A percentile compares a stretch with the other conserved stretches of the same genome.
These are phyloP conservation scores for Cladorrhinum sp. DNA, from an alignment of 2,329 filamentous ascomycete genomes.

Conservation along the genomic window DNA sequence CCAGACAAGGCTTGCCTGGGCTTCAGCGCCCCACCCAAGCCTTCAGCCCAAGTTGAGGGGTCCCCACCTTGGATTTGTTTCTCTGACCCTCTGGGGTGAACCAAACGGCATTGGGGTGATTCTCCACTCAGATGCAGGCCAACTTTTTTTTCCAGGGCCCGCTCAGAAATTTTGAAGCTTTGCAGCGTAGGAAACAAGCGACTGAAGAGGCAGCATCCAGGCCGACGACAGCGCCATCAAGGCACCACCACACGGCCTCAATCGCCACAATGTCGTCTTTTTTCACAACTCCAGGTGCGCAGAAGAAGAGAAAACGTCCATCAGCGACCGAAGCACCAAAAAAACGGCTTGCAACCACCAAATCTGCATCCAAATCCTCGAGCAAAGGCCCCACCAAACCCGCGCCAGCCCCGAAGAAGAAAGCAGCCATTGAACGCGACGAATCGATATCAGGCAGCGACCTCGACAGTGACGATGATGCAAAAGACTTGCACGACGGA, in stretches of 20 bases:
- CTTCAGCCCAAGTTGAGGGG: neutral
- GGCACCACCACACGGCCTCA: constrained; percentile 22
- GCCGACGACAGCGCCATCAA: constrained; percentile 27
- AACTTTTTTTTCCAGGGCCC: constrained; percentile 26
- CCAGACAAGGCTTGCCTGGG: constrained; percentile 1
- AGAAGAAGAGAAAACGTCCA: constrained; percentile 84
- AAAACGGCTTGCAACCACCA: constrained; percentile 55
- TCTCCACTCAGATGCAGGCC: constrained; percentile 24
- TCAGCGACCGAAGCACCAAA: constrained; percentile 54
- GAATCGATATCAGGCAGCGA: constrained; percentile 77
- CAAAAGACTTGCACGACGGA: constrained; percentile 35
- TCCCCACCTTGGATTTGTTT: neutral
- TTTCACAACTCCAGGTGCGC: constrained; percentile 82
- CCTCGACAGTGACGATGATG: constrained; percentile 61
- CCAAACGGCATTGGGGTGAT: constrained; percentile 13
- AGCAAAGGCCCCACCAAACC: constrained; percentile 44
- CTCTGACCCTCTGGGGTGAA: neutral
- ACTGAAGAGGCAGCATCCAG: constrained; percentile 8
- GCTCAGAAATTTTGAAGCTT: constrained; percentile 37
- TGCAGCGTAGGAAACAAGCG: constrained; percentile 1
- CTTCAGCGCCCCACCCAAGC: constrained; percentile 4
- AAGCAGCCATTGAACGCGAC: constrained; percentile 49
- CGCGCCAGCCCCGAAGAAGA: constrained; percentile 35
- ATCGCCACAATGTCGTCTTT: constrained; percentile 78
- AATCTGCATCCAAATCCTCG: constrained; percentile 41